phyloP scores from a whole-genome alignment of 1,284 basidiomycete species.

The Austroboletus novae-zelandiae region DNA sequence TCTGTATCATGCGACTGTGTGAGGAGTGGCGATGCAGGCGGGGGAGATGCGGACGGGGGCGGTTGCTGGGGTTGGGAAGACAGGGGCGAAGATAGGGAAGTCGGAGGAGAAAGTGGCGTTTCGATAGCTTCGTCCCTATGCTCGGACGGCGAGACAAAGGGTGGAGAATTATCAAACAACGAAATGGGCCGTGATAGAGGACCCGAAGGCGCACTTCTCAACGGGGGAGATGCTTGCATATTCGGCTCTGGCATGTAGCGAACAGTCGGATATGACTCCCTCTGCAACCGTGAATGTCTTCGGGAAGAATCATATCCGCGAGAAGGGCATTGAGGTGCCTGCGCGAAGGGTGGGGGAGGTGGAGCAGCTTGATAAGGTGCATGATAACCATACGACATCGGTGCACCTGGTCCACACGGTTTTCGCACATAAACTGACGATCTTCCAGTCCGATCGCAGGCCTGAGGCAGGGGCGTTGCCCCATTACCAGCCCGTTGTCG shows the following conservation, averaged over 20 bases:
- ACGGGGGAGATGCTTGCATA: conserved; percentile 1
- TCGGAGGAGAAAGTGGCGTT: no score
- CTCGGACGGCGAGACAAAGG: conserved; percentile 1
- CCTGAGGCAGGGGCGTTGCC: neutral
- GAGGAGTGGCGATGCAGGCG: neutral
- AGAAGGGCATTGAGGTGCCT: conserved; percentile 7
- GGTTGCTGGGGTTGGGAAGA: neutral
- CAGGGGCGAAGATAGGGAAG: neutral
- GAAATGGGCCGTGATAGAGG: neutral
- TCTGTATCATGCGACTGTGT: neutral
- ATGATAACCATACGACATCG: neutral
- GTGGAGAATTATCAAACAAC: neutral
- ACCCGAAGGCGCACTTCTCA: neutral
- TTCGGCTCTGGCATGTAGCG: neutral
- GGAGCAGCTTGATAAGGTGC: neutral
- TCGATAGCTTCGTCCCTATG: neutral
- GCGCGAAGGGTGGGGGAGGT: neutral
- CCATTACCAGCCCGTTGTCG: conserved; percentile 3
- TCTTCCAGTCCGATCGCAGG: neutral
- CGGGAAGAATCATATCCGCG: neutral
- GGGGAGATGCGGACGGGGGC: neutral
- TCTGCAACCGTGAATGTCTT: neutral
- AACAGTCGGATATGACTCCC: neutral
- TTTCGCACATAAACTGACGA: conserved; percentile 1
- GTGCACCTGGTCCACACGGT: neutral